Conservation (phyloP, 2,329 filamentous ascomycete genomes). For the Ceratocystiopsis brevicomis region DNA sequence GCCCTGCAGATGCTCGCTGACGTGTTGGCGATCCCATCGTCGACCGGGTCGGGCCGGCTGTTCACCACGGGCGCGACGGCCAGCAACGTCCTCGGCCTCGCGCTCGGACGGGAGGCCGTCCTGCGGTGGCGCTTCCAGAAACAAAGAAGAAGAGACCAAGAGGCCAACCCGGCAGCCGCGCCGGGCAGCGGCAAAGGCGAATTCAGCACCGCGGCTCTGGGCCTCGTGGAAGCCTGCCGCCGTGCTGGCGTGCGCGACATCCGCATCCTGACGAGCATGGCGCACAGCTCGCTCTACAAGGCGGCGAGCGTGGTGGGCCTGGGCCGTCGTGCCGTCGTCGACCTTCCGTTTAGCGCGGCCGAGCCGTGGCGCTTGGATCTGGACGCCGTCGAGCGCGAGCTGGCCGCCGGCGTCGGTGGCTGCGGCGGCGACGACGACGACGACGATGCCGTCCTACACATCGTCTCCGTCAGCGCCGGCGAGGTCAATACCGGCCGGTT, state of each 20-base stretch:
- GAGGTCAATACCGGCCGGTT: conserved; percentile 86
- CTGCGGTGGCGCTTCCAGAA: conserved; percentile 19
- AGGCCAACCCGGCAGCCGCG: background rate
- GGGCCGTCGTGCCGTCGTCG: conserved; percentile 48
- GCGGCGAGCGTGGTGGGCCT: conserved; percentile 68
- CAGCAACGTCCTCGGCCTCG: conserved; percentile 64
- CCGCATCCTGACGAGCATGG: conserved; percentile 61
- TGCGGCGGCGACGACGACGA: conserved; percentile 19
- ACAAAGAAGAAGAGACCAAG: conserved; percentile 5
- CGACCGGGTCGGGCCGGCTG: conserved; percentile 35
- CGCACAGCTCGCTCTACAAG: conserved; percentile 70
- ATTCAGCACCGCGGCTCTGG: conserved; percentile 42
- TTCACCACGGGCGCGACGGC: conserved; percentile 48
- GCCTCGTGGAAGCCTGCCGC: conserved; percentile 47
- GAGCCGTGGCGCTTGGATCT: conserved; percentile 56
- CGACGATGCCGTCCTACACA: conserved; percentile 39
- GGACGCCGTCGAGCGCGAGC: conserved; percentile 38
- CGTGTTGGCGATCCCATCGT: conserved; percentile 40
- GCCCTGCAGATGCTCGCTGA: conserved; percentile 51
- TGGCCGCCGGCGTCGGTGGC: conserved; percentile 19
- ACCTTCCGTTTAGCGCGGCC: conserved; percentile 29
- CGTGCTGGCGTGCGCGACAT: conserved; percentile 46
- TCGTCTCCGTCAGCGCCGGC: conserved; percentile 65
- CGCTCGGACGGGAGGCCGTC: conserved; percentile 44
- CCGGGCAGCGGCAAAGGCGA: background rate